Percentiles rank a stretch among this genome's conserved stretches.
Evolutionary conservation across 2,329 filamentous ascomycete genomes (phyloP).

Genomic region (Colletotrichum sublineola): DNA sequence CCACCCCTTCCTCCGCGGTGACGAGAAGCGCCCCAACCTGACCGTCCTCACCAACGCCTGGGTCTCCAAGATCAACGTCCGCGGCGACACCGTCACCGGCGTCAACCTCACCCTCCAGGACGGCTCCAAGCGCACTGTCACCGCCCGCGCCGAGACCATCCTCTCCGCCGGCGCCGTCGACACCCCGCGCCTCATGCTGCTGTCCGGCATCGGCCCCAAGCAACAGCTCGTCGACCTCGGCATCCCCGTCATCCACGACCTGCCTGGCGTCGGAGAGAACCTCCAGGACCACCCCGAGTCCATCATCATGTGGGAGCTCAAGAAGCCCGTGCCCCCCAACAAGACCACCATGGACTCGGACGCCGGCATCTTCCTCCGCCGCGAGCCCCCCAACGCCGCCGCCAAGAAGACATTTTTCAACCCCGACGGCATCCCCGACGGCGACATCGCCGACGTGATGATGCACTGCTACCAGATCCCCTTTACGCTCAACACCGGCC

Average conservation of each 20-base stretch:
- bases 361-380: slow-evolving; percentile 88
- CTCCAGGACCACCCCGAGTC: slow-evolving; percentile 70
- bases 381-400: slow-evolving; percentile 77
- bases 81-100: slow-evolving; percentile 78
- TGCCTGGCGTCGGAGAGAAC: slow-evolving; percentile 72
- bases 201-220: slow-evolving; percentile 69
- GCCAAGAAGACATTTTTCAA: slow-evolving; percentile 64
- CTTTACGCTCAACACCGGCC: slow-evolving; percentile 87
- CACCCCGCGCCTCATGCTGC: slow-evolving; percentile 76
- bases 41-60: slow-evolving; percentile 89
- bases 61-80: slow-evolving; percentile 85
- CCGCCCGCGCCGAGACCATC: slow-evolving; percentile 73
- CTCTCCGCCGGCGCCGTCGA: slow-evolving; percentile 85
- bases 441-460: slow-evolving; percentile 87
- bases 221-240: slow-evolving; percentile 66
- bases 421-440: slow-evolving; percentile 69
- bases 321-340: slow-evolving; percentile 77
- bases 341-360: slow-evolving; percentile 94
- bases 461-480: slow-evolving; percentile 98
- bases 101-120: slow-evolving; percentile 74
- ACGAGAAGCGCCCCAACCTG: slow-evolving; percentile 86
- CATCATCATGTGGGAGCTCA: slow-evolving; percentile 81
- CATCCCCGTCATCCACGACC: slow-evolving; percentile 68
- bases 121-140: slow-evolving; percentile 68
- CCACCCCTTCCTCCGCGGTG: slow-evolving; percentile 87